These are phyloP conservation scores for Kurtzmaniella fragi DNA, from an alignment of 805 yeast species.

Conservation along the genomic window DNA sequence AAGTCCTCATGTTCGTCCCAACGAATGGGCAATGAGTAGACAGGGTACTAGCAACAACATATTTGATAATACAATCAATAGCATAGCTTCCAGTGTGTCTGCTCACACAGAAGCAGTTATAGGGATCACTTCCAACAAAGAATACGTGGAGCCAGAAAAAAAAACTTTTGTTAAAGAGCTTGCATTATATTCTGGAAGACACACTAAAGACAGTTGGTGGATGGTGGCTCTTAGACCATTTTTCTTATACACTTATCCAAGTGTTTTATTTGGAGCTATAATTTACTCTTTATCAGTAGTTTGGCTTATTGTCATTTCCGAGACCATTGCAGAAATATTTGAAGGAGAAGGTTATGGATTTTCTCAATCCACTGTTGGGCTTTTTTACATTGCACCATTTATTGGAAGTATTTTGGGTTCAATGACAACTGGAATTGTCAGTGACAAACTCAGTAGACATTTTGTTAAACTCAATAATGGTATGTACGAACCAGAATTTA, in stretches of 20 bases:
- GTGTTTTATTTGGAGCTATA: conserved; percentile 46
- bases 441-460: conserved; percentile 44
- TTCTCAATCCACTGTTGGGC: conserved; percentile 43
- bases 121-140: conserved; percentile 2
- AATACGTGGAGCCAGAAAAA: neutral
- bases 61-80: neutral
- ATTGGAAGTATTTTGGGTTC: conserved; percentile 57
- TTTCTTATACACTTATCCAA: conserved; percentile 45
- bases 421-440: conserved; percentile 44
- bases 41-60: conserved; percentile 10
- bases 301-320: conserved; percentile 60
- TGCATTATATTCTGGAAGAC: conserved; percentile 44
- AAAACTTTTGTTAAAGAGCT: conserved; percentile 27
- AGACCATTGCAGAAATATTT: conserved; percentile 49
- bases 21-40: conserved; percentile 20
- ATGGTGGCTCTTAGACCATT: conserved; percentile 53
- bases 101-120: conserved; percentile 5
- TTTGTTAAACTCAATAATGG: conserved; percentile 47
- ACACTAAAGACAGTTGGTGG: conserved; percentile 47
- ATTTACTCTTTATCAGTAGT: conserved; percentile 55
- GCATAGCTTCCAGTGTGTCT: conserved; percentile 10
- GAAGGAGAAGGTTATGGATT: conserved; percentile 40
- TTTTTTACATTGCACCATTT: conserved; percentile 52
- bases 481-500: conserved; percentile 58
- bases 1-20: conserved; percentile 23